Base-by-base conservation (phyloP, 2,329 filamentous ascomycete genomes). In the Rhinocladiella similis region DNA sequence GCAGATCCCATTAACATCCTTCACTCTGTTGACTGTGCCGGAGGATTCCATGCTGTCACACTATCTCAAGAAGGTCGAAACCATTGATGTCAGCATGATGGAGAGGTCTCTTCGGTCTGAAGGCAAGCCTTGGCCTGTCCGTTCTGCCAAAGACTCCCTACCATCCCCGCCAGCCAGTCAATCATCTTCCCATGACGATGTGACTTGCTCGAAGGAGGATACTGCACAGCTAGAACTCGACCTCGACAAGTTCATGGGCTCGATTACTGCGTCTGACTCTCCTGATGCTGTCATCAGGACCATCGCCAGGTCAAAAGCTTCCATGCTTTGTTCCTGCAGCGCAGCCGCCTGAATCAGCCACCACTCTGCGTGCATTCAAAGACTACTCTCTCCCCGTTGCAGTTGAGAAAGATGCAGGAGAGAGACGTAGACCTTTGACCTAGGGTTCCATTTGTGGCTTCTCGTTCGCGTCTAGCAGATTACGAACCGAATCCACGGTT, bases 11-110 rank as follows among this genome's bases (percentile, higher is more conserved):
- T 39, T 59, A 18, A 59, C 56, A 14, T 29, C 47, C n/a, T 59
- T 56, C 43, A 55, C 56, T n/a, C 42, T 59, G 47, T 42, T 55
- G 22, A 56, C 56, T 9, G 43, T 59, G 20, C 56, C 56, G 3
- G 56, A 59, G 20, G 53, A 52, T 19, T 33, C 56, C 18, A 59
- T 55, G 52, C 39, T 59, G n/a, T 55, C 48, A 29, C 48, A 18
- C 9, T 59, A 58, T 47, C 56, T 59, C 25, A 38, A 43, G 13
- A 47, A 14, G 29, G 50, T 18, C 29, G 56, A 58, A 16, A 33
- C 50, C 13, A 42, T 54, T n/a, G 56, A 58, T 25, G 43, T 54
- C 5, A 58, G 56, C 35, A 35, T 58, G 38, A 53, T 50, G 47
- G 25, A 19, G 19, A 47, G 51, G 25, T 47, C 50, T 43, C 19